These are phyloP conservation scores for Coemansia sp. DNA, from an alignment of 192 early-diverging fungal genomes.

Conservation along the genomic window DNA sequence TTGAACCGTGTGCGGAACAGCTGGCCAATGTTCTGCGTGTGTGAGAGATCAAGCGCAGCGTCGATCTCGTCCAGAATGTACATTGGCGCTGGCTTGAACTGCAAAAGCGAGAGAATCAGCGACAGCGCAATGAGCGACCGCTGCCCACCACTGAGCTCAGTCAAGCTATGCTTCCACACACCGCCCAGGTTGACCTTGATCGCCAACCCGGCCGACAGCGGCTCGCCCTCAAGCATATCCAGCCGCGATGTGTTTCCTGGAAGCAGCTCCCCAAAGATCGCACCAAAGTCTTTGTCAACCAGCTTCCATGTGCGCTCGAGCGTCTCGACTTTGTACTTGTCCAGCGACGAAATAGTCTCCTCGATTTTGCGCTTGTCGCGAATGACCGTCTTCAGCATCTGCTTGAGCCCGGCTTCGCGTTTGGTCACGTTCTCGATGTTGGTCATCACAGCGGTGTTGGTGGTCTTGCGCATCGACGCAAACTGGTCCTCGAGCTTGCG, in stretches of 20 bases:
- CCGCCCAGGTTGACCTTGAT: conserved; percentile 94
- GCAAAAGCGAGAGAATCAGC: conserved; percentile 90
- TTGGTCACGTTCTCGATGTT: conserved; percentile 93
- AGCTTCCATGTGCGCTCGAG: conserved; percentile 85
- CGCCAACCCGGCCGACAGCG: conserved; percentile 83
- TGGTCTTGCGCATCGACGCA: conserved; percentile 76
- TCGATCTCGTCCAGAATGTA: conserved; percentile 99
- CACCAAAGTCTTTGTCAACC: conserved; percentile 95
- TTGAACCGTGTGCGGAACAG: conserved; percentile 89
- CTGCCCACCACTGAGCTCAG: conserved; percentile 97
- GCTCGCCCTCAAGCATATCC: conserved; percentile 78
- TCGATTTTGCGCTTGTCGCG: conserved; percentile 96
- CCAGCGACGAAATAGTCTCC: conserved; percentile 84
- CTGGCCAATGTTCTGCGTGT: conserved; percentile 98
- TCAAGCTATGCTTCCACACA: conserved; percentile 95
- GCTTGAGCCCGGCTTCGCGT: conserved; percentile 76
- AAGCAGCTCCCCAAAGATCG: conserved; percentile 92
- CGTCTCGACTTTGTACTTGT: conserved; percentile 88
- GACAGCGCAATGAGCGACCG: conserved; percentile 95
- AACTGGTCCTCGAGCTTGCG: conserved; percentile 76
- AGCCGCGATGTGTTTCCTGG: conserved; percentile 89
- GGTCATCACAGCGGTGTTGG: conserved; percentile 94
- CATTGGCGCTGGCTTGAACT: conserved; percentile 99
- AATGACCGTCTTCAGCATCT: conserved; percentile 86
- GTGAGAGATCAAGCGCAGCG: conserved; percentile 94